Percentiles rank a stretch among this genome's conserved stretches.
phyloP scores from a whole-genome alignment of 208 protist species.

The Porcisia deanei region DNA sequence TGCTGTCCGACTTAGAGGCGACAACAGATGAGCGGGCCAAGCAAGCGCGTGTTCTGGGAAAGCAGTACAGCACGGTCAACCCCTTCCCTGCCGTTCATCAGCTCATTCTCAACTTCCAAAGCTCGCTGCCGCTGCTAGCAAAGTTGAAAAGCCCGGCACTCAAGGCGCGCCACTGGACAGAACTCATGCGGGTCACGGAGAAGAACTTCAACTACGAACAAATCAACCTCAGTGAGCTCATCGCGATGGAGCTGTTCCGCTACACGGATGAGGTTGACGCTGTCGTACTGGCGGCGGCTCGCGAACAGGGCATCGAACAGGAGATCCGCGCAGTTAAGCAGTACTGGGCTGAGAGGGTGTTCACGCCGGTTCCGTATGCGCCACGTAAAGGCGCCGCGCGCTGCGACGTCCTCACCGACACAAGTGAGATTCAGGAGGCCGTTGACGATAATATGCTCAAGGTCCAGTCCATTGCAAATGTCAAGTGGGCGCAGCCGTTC shows the following conservation, averaged over 20 bases:
- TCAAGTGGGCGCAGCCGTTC: constrained; percentile 97
- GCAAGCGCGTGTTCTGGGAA: constrained; percentile 81
- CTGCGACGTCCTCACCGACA: constrained; percentile 94
- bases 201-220: constrained; percentile 96
- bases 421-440: constrained; percentile 95
- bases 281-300: constrained; percentile 92
- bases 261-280: constrained; percentile 95
- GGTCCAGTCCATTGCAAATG: constrained; percentile 96
- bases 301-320: constrained; percentile 97
- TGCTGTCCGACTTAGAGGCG: constrained; percentile 93
- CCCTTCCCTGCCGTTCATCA: constrained; percentile 93
- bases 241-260: constrained; percentile 97
- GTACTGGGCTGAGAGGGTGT: constrained; percentile 94
- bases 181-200: constrained; percentile 95
- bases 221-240: constrained; percentile 97
- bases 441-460: constrained; percentile 99
- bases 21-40: constrained; percentile 93
- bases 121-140: constrained; percentile 95
- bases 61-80: constrained; percentile 85
- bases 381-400: constrained; percentile 86
- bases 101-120: constrained; percentile 94
- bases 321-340: constrained; percentile 94
- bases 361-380: constrained; percentile 91
- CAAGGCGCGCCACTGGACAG: constrained; percentile 97
- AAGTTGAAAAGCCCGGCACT: constrained; percentile 98